Conservation (phyloP, 306 rosid species). For the Oemleria cerasiformis region DNA sequence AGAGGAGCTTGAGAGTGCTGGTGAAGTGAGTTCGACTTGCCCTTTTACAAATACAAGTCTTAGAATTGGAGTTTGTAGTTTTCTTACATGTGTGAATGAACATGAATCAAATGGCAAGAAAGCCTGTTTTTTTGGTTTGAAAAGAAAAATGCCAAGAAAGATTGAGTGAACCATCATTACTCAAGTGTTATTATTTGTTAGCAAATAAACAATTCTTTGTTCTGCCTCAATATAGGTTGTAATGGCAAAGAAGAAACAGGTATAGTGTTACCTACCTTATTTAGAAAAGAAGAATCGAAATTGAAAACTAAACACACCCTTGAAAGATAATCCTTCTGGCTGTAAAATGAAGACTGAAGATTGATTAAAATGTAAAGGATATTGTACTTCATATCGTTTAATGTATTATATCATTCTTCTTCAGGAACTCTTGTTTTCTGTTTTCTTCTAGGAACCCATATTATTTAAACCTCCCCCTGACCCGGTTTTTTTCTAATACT, state of each 20-base stretch:
- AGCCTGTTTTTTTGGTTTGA: no score
- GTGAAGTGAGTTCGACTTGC: conserved; percentile 66
- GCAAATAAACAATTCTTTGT: not conserved
- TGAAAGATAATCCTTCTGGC: not conserved
- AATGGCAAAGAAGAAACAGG: not conserved
- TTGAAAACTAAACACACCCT: not conserved
- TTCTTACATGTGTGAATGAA: not conserved
- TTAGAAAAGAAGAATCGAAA: not conserved
- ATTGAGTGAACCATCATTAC: not conserved
- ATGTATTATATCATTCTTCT: not conserved
- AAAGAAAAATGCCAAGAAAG: not conserved
- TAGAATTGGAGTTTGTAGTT: not conserved
- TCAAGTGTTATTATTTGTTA: not conserved
- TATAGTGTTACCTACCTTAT: not conserved
- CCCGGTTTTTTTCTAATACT: not conserved
- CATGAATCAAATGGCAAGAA: not conserved
- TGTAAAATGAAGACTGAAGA: not conserved
- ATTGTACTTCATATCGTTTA: not conserved
- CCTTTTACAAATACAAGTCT: not conserved
- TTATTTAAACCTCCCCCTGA: not conserved
- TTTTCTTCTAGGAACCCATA: not conserved
- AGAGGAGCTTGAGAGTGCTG: conserved; percentile 95
- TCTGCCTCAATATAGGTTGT: not conserved
- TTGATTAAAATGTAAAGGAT: not conserved
- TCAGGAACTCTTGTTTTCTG: not conserved